Conservation (phyloP, 2,329 filamentous ascomycete genomes). For the Bipolaris sorokiniana region DNA sequence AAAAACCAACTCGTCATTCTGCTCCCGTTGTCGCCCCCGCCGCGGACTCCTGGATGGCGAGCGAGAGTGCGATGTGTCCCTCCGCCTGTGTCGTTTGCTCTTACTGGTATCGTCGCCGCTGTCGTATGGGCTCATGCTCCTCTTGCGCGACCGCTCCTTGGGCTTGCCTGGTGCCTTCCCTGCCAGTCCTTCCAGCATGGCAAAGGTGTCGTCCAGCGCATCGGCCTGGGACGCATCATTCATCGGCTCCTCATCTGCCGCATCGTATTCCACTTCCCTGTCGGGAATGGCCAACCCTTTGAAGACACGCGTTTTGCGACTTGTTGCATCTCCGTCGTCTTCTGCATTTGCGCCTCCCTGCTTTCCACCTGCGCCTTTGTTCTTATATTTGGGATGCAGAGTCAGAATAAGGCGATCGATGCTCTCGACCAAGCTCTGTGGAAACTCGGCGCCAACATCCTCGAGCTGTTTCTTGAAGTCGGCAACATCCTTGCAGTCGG, state of each 20-base stretch:
- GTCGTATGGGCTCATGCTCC: slow-evolving; percentile 64
- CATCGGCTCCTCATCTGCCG: slow-evolving; percentile 54
- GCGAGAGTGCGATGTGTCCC: slow-evolving; percentile 58
- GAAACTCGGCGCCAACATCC: slow-evolving; percentile 81
- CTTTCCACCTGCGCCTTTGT: slow-evolving; percentile 48
- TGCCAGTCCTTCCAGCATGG: slow-evolving; percentile 85
- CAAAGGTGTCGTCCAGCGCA: slow-evolving; percentile 90
- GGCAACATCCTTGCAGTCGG: slow-evolving; percentile 71
- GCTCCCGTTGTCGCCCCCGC: slow-evolving; percentile 48
- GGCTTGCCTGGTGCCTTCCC: slow-evolving; percentile 48
- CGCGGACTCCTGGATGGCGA: slow-evolving; percentile 60
- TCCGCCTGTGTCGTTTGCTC: slow-evolving; percentile 52
- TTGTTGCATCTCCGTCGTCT: slow-evolving; percentile 61
- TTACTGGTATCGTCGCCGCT: slow-evolving; percentile 53
- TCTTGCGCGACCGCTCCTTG: slow-evolving; percentile 61
- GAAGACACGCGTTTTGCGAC: slow-evolving; percentile 86
- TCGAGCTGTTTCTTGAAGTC: slow-evolving; percentile 80
- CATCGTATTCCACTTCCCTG: slow-evolving; percentile 62
- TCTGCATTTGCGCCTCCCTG: slow-evolving; percentile 49
- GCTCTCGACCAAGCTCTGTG: slow-evolving; percentile 84
- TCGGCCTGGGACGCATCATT: slow-evolving; percentile 59
- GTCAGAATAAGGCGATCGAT: slow-evolving; percentile 86
- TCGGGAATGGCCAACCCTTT: slow-evolving; percentile 88
- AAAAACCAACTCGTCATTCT: slow-evolving; percentile 60
- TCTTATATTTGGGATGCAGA: slow-evolving; percentile 89